Base-by-base conservation (phyloP, 169 alveolate genomes). In the Theileria orientalis region DNA sequence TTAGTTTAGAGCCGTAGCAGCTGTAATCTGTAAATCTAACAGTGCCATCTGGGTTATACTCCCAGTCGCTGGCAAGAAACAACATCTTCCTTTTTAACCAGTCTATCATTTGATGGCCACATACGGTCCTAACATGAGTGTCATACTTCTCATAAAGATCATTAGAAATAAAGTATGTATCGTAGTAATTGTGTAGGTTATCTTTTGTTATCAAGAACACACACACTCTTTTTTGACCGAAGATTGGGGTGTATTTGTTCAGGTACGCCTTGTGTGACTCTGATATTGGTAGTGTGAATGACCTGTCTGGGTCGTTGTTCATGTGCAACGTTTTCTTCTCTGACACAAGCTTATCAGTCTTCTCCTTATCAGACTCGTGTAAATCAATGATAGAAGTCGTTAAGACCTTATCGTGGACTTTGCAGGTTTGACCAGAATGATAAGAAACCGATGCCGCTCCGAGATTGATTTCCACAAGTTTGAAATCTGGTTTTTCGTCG, bases 391-490 rank as follows among this genome's bases (percentile, higher is more conserved):
- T 9, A 62, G 9, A 11, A 25, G 59, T 44, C 37, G 29, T 37
- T 64, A 79, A 33, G 25, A 37, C 44, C 13, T 72, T 75, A n/a
- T 23, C 47, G 44, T 79, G 87, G 23, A 72, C 78, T 16, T 69
- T 49, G 21, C 63, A 44, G 44, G 69, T 61, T 61, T 35, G n/a
- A 11, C 60, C 83, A 13, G 83, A 59, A n/a, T 46, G n/a, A 25
- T 71, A 49, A 21, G 83, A 68, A 61, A 79, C 14, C 21, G 84
- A 67, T 29, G 74, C 54, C 9, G 87, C 67, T 16, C 61, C 72
- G 14, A 69, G 40, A 63, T 79, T 79, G n/a, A 69, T 29, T 49
- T 79, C 87, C 14, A 79, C 87, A 46, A 79, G 9, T 46, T 59
- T 71, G 41, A 40, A 40, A 11, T 9, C 42, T 19, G 54, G 33